phyloP scores from a whole-genome alignment of 192 early-diverging fungal species.

The Jimgerdemannia lactiflua region DNA sequence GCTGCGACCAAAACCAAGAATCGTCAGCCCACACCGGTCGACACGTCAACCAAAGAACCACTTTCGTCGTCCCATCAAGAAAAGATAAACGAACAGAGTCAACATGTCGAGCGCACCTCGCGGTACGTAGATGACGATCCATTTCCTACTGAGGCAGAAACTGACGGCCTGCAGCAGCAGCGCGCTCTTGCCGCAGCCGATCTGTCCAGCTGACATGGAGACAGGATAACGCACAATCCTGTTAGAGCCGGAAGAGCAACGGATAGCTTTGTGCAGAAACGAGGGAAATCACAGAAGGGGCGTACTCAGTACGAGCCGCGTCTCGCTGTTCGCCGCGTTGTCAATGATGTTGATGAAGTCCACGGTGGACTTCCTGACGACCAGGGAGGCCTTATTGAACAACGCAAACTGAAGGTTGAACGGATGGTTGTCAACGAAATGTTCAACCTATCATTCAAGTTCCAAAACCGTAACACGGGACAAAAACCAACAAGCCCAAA shows the following conservation, averaged over 20 bases:
- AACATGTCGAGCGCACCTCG: slow-evolving; percentile 23
- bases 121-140: slow-evolving; percentile 54
- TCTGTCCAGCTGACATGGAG: slow-evolving; percentile 28
- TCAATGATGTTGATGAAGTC: slow-evolving; percentile 35
- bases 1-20: slow-evolving; percentile 21
- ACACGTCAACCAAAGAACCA: too few relatives aligned
- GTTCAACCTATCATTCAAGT: background rate
- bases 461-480: background rate
- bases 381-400: slow-evolving; percentile 36
- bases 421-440: background rate
- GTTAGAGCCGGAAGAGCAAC: background rate
- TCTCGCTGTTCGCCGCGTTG: slow-evolving; percentile 26
- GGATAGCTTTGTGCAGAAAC: background rate
- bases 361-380: slow-evolving; percentile 37
- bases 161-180: slow-evolving; percentile 44
- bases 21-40: background rate
- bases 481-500: background rate
- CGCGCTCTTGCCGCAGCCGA: slow-evolving; percentile 49
- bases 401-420: slow-evolving; percentile 28
- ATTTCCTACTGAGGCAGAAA: slow-evolving; percentile 36
- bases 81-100: background rate
- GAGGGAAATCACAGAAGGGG: background rate
- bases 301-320: slow-evolving; percentile 32
- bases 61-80: too few relatives aligned
- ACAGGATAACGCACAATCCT: background rate